Base-by-base conservation (phyloP, 208 protist genomes). In the Spongospora subterranea region DNA sequence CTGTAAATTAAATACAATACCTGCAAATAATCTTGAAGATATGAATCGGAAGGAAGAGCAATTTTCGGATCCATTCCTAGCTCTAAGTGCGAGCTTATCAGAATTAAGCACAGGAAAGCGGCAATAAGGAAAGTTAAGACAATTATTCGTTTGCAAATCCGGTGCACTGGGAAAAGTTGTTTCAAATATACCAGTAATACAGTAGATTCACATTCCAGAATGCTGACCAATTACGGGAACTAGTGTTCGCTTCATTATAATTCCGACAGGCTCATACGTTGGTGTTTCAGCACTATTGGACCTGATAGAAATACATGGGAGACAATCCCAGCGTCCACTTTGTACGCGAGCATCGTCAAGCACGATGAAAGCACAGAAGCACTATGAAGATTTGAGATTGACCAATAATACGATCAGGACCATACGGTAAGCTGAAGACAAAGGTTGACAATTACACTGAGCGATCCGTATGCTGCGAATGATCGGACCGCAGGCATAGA, bases 31-130 rank as follows among this genome's bases (percentile, higher is more conserved):
- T 6, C 17, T 43, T 82, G 71, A 20, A 82, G 71, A 43, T 82
- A 82, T 43, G 71, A 82, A 20, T 82, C 71, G n/a, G 35, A 45
- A 43, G 71, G 71, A 6, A 82, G n/a, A 20, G 71, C 71, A n/a
- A 82, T 43, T 6, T 13, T 43, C 13, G 71, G 71, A 35, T 82
- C 71, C 71, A 82, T 6, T 13, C 71, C 71, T n/a, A 82, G n/a
- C 35, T 82, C 17, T 43, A 82, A 43, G n/a, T 82, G 6, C n/a
- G 71, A 45, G 13, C n/a, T 20, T 35, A 82, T 45, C 71, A 35
- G 50, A 24, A 6, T 24, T 24, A 60, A 29, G 24, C 13, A 60
- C 50, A 60, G 50, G 6, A 60, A 60, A 60, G 50, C 6, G 6
- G 24, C 24, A 24, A 60, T 60, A 24, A 6, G 24, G 50, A 60